Base-by-base conservation (phyloP, 805 yeast species). In the Schizosaccharomyces japonicus region DNA sequence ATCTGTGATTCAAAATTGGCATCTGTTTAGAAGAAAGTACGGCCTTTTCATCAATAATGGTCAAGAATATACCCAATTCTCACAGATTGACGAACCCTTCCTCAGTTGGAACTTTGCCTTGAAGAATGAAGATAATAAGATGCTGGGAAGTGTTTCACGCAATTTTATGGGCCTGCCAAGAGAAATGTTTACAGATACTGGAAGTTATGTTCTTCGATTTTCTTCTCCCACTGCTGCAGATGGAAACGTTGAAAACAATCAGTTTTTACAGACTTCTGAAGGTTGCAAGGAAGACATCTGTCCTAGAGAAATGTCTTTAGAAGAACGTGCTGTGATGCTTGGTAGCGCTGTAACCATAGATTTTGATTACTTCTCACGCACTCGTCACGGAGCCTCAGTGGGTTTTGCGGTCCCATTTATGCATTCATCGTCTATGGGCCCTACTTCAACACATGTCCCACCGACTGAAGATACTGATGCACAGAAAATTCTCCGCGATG, bases 81-180 rank as follows among this genome's bases (percentile, higher is more conserved):
- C 95, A 26, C 69, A 67, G 7, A 77, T 90, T 40, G 95, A 90
- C 63, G 75, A 94, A 0, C 87, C 87, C 2, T 78, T 87, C 50
- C 63, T 90, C 45, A 70, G 93, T 8, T 87, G 84, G 67, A 81
- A 79, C 49, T 90, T 90, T 60, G 85, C 92, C 0, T 79, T 83
- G 2, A 57, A 55, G 31, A 74, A 83, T 58, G 75, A 67, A 34
- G 47, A 64, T 1, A 77, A 76, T 0, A 63, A 67, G 13, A 71
- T 80, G 0, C 63, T 79, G 49, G 94, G 79, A 0, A 67, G 80
- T 1, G 87, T 90, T 1, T 90, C 83, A 60, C 70, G 96, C 55
- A 84, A 84, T 60, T 90, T 94, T 90, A 93, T 80, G 4, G 98
- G 98, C 0, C 63, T 90, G 39, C 94, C 92, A 2, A 70, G 95